Evolutionary conservation across 768 basidiomycete genomes (phyloP).

Genomic region (Podaxis rugospora): DNA sequence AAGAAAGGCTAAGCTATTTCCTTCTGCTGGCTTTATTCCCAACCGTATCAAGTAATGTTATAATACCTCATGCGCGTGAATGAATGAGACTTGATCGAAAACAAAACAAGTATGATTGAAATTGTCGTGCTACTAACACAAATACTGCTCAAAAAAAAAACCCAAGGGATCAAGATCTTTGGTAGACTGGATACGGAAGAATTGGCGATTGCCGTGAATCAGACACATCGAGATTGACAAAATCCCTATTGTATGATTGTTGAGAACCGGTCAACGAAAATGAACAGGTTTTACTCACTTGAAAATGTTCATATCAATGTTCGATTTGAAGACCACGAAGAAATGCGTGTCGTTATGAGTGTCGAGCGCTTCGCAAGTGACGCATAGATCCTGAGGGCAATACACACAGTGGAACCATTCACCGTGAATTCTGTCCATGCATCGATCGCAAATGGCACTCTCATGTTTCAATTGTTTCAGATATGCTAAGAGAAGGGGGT

Average conservation of each 20-base stretch:
- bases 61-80: not conserved
- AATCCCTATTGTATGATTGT: slow-evolving; percentile 31
- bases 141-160: slow-evolving; percentile 9
- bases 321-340: slow-evolving; percentile 86
- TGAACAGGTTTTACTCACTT: slow-evolving; percentile 37
- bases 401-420: slow-evolving; percentile 91
- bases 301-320: slow-evolving; percentile 75
- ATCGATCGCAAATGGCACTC: slow-evolving; percentile 80
- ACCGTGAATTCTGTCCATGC: slow-evolving; percentile 77
- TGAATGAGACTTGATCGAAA: not conserved
- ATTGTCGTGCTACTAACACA: not conserved
- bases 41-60: not conserved
- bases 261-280: not conserved
- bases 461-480: slow-evolving; percentile 55
- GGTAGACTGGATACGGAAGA: slow-evolving; percentile 60
- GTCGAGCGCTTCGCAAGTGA: slow-evolving; percentile 73
- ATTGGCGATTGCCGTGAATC: slow-evolving; percentile 46
- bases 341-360: slow-evolving; percentile 80
- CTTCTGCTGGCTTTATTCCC: not conserved
- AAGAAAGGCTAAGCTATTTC: slow-evolving; percentile 49
- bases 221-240: slow-evolving; percentile 57
- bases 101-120: not conserved
- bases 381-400: slow-evolving; percentile 85
- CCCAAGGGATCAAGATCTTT: slow-evolving; percentile 12
- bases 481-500: slow-evolving; percentile 43